phyloP scores from a whole-genome alignment of 352 stramenopile genomes.

The Globisporangium echinulatum region DNA sequence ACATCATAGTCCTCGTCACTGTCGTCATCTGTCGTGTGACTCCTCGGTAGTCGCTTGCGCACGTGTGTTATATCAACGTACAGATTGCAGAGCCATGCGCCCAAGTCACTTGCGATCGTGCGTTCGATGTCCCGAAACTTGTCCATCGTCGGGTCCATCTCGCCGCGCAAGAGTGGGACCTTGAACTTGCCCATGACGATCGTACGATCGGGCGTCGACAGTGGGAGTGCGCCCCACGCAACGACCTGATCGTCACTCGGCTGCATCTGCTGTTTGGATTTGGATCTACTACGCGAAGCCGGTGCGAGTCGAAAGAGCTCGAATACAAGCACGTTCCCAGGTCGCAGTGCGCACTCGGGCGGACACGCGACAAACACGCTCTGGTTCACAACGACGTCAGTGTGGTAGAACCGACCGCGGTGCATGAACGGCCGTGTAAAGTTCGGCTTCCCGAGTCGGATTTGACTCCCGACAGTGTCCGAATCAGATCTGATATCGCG shows the following conservation, averaged over 20 bases:
- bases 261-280: constrained; percentile 1
- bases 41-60: constrained; percentile 20
- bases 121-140: constrained; percentile 68
- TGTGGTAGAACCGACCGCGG: constrained; percentile 81
- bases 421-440: constrained; percentile 75
- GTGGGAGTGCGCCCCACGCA: constrained; percentile 77
- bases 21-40: background rate
- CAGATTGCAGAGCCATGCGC: constrained; percentile 86
- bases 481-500: too few species aligned
- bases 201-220: constrained; percentile 53
- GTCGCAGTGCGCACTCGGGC: constrained; percentile 43
- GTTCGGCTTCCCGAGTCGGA: constrained; percentile 21
- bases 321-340: constrained; percentile 48
- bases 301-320: constrained; percentile 35
- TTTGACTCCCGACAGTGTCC: too few species aligned
- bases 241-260: constrained; percentile 55
- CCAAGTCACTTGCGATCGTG: constrained; percentile 63
- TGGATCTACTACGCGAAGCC: constrained; percentile 6
- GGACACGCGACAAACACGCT: constrained; percentile 78
- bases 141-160: constrained; percentile 78
- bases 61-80: constrained; percentile 74
- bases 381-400: constrained; percentile 70
- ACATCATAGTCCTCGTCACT: constrained; percentile 25
- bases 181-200: constrained; percentile 77
- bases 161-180: constrained; percentile 75